These are phyloP conservation scores for Acacia melanoxylon DNA, from an alignment of 306 rosid genomes.

Conservation along the genomic window DNA sequence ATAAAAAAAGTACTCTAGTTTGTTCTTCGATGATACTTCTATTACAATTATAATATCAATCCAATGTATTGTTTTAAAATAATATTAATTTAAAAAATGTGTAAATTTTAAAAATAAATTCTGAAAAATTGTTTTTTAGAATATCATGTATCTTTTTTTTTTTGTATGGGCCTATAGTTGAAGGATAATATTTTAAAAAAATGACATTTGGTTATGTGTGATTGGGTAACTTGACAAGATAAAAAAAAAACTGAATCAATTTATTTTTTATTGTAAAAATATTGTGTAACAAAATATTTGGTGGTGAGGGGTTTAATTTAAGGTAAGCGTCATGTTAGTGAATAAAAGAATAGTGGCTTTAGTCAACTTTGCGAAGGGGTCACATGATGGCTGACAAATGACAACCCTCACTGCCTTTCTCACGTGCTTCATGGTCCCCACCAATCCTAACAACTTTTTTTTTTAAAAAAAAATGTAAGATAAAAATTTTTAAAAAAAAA, in stretches of 20 bases:
- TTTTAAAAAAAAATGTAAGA: not conserved
- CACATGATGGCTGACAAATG: constrained; percentile 81
- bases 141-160: no score
- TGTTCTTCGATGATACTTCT: not conserved
- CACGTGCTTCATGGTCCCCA: constrained; percentile 61
- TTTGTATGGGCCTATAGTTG: no score
- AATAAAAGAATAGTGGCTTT: not conserved
- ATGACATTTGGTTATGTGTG: no score
- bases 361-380: not conserved
- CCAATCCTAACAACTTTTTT: constrained; percentile 5
- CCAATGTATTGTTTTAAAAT: not conserved
- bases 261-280: not conserved
- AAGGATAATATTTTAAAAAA: no score
- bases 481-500: not conserved
- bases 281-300: not conserved
- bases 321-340: not conserved
- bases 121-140: no score
- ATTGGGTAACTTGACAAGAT: no score
- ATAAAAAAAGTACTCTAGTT: not conserved
- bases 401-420: constrained; percentile 49
- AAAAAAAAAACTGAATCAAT: no score
- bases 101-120: no score
- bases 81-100: no score
- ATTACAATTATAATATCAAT: not conserved
- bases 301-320: not conserved